Evolutionary conservation across 2,329 filamentous ascomycete species (phyloP), one percentile per base, ranked within the genome.

Genomic region (Paramyrothecium roridum): DNA sequence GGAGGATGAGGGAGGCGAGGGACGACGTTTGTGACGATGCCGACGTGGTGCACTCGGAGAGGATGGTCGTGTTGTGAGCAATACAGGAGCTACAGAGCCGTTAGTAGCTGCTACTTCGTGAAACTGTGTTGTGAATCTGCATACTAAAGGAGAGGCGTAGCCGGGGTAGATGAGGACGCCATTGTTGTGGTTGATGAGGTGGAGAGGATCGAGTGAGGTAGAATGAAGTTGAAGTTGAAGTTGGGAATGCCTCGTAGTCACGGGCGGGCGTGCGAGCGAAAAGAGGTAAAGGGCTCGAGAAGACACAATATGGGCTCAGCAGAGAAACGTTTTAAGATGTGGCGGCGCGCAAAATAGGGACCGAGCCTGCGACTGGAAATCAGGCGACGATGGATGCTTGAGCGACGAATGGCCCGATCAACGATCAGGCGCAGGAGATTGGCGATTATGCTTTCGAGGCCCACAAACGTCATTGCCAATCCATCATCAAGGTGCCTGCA

Each of bases 1-100:
- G 95, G 48, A 99, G 91, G 77, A 99, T 92, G 65, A 97, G 81
- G 48, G 92, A 95, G 63, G 93, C 91, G 65, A 98, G 89, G 13
- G 89, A 92, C 4, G 91, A 92, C 55, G 91, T 90, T 63, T 91
- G 86, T 46, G 88, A 91, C 11, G 89, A 87, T 58, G 92, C 89
- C 2, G 91, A 91, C 34, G 91, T 87, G 50, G 91, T 96, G 78
- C 96, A 93, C 77, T 99, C 95, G 67, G 90, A 79, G 58, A 99
- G 87, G 75, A 99, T 96, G 48, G 93, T 98, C 54, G 86, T 90
- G 68, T 95, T 88, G 77, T 98, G 87, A 52, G 95, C 92, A 73
- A 99, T 95, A 78, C 95, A 98, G 63, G 91, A 88, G 77, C 92
- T 96, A 66, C 22, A 30, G 11, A 48, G 21, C 20, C 26, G 33